Evolutionary conservation across 306 rosid genomes (phyloP), one percentile per base, ranked within the genome.

Genomic region (Cercis canadensis): DNA sequence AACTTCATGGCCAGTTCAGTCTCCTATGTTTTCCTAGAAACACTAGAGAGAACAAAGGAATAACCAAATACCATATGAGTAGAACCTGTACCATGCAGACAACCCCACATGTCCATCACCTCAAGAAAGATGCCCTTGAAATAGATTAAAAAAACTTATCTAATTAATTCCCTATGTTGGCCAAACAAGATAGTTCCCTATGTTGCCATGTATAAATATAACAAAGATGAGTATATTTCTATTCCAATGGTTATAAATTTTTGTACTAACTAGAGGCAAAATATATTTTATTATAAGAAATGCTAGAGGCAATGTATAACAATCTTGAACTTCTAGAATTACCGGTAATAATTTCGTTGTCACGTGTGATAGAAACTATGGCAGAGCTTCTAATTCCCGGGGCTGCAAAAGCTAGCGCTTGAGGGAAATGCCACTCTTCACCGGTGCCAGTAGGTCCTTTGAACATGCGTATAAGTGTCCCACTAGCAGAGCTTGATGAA

Each of bases 381-480:
- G 95, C 87, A 4, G 96, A 88, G 83, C 97, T 89, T 85, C 88
- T 87, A 73, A 89, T 87, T 78, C 99, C 99, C 57, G 96, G 84
- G 18, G 87, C 85, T 75, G 90, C 81, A 86, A 87, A 91, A 60
- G 99, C 97, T 51, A 81, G 81, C 0, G 95, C 99, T 76, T 82
- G 96, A 34, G 97, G 99, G 78, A 87, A 94, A 44, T 82, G 86
- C 91, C 92, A 87, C 37, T 87, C 92, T 19, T 87, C 96, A 70
- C 76, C 80, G 70, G 90, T 70, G 15, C 92, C 89, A 69, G 82
- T 75, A 53, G 89, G 92, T 64, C 89, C 99, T 69, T 89, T 94
- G 62, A 94, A 91, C 85, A 94, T 89, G 18, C 99, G 95, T 80
- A 78, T 77, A 59, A 94, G 79, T 58, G 97, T 75, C 72, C 98